Conservation (phyloP, 2,329 filamentous ascomycete genomes). For the Didymosphaeria variabile region DNA sequence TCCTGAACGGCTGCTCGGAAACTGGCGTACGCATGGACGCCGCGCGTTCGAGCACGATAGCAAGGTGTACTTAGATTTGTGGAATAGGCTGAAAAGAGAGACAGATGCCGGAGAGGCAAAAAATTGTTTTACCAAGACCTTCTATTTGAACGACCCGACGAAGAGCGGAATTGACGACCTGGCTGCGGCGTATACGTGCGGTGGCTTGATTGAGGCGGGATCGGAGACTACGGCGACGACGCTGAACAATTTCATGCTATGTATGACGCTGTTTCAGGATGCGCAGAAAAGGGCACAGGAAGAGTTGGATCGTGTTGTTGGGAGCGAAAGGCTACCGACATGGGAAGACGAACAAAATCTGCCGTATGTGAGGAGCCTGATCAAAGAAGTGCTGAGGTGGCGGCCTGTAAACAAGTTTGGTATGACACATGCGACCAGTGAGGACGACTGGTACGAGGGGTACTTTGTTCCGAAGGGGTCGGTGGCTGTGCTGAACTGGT, state of each 20-base stretch:
- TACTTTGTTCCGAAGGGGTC: constrained; percentile 51
- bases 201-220: constrained; percentile 46
- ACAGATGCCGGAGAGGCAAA: constrained; percentile 39
- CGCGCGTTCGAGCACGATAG: constrained; percentile 42
- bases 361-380: constrained; percentile 47
- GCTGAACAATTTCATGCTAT: constrained; percentile 42
- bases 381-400: constrained; percentile 45
- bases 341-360: constrained; percentile 42
- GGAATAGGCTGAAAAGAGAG: constrained; percentile 42
- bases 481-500: constrained; percentile 45
- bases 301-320: constrained; percentile 43
- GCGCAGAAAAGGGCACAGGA: constrained; percentile 38
- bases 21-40: constrained; percentile 39
- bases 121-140: constrained; percentile 47
- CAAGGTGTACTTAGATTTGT: constrained; percentile 44
- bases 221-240: constrained; percentile 44
- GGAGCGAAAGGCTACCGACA: constrained; percentile 37
- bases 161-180: constrained; percentile 47
- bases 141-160: constrained; percentile 43
- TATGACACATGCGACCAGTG: constrained; percentile 45
- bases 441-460: constrained; percentile 50
- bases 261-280: constrained; percentile 40
- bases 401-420: constrained; percentile 43
- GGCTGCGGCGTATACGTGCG: constrained; percentile 45
- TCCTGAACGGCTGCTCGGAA: constrained; percentile 41